phyloP scores from a whole-genome alignment of 495 filamentous ascomycete genomes.

The Aspergillus heteromorphus region DNA sequence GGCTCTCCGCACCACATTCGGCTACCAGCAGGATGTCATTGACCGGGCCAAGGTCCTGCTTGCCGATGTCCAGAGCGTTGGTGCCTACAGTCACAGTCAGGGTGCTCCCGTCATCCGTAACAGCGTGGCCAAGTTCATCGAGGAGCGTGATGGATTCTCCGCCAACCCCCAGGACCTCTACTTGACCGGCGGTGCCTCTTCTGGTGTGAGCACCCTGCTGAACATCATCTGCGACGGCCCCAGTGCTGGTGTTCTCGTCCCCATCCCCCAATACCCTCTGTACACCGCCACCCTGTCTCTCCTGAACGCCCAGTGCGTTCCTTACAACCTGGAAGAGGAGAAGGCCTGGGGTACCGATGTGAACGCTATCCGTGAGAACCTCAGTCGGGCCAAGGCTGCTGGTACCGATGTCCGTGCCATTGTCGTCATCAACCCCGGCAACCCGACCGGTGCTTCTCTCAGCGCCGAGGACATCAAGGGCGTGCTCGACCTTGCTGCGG shows the following conservation, averaged over 20 bases:
- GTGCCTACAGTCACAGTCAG: conserved; percentile 92
- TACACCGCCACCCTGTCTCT: conserved; percentile 92
- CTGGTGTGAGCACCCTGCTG: conserved; percentile 87
- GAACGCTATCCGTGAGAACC: conserved; percentile 60
- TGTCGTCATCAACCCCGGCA: conserved; percentile 96
- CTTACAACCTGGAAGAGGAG: conserved; percentile 85
- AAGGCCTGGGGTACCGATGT: conserved; percentile 84
- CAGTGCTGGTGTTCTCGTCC: conserved; percentile 82
- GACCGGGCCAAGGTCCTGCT: conserved; percentile 75
- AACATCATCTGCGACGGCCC: conserved; percentile 78
- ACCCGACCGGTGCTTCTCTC: conserved; percentile 89
- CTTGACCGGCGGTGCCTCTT: conserved; percentile 84
- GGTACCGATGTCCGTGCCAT: conserved; percentile 86
- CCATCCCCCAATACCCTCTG: conserved; percentile 95
- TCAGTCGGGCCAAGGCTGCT: conserved; percentile 63
- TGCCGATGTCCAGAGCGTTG: conserved; percentile 79
- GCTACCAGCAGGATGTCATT: conserved; percentile 84
- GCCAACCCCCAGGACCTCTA: conserved; percentile 75
- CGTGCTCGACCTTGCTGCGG: conserved; percentile 77
- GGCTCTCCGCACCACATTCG: conserved; percentile 56
- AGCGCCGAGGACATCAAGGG: conserved; percentile 68
- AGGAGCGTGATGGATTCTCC: conserved; percentile 82
- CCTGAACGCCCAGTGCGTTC: conserved; percentile 80
- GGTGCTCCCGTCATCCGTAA: conserved; percentile 79
- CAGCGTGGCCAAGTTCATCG: conserved; percentile 87